Conservation (phyloP, 768 basidiomycete species). For the Suillus fuscotomentosus region DNA sequence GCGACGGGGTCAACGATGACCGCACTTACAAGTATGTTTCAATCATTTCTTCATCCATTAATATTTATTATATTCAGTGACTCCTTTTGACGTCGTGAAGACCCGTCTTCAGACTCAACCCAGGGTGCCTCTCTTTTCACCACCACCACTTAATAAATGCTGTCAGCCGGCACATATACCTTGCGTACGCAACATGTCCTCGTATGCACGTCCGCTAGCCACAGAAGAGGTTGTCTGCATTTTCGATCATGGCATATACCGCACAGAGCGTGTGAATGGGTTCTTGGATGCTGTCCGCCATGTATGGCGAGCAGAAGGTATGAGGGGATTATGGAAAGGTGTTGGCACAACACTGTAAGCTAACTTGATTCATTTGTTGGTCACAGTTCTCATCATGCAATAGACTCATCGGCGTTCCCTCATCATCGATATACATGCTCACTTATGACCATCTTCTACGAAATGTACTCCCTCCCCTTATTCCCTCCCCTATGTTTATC, state of each 20-base stretch:
- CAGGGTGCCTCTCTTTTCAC: slow-evolving; percentile 50
- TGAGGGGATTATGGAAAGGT: slow-evolving; percentile 92
- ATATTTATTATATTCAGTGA: slow-evolving; percentile 65
- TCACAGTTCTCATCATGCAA: slow-evolving; percentile 10
- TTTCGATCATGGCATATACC: slow-evolving; percentile 72
- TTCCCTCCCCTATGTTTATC: slow-evolving; percentile 49
- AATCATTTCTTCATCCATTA: neutral
- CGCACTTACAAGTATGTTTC: slow-evolving; percentile 69
- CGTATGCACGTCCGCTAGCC: slow-evolving; percentile 54
- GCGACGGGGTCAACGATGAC: slow-evolving; percentile 79
- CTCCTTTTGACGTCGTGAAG: slow-evolving; percentile 97
- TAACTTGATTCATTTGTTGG: neutral
- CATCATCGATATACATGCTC: slow-evolving; percentile 91
- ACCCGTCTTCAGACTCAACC: slow-evolving; percentile 94
- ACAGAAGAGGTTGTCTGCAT: slow-evolving; percentile 72
- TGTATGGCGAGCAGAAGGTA: slow-evolving; percentile 79
- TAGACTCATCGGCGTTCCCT: slow-evolving; percentile 89
- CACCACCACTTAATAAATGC: slow-evolving; percentile 55
- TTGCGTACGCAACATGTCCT: slow-evolving; percentile 80
- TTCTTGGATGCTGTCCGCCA: slow-evolving; percentile 83
- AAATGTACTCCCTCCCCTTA: slow-evolving; percentile 55
- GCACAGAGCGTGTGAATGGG: slow-evolving; percentile 73
- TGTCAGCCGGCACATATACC: slow-evolving; percentile 58
- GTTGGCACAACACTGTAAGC: slow-evolving; percentile 86
- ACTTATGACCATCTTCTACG: slow-evolving; percentile 88